These are phyloP conservation scores for Yarrowia yakushimensis DNA, from an alignment of 805 yeast species.

Conservation along the genomic window DNA sequence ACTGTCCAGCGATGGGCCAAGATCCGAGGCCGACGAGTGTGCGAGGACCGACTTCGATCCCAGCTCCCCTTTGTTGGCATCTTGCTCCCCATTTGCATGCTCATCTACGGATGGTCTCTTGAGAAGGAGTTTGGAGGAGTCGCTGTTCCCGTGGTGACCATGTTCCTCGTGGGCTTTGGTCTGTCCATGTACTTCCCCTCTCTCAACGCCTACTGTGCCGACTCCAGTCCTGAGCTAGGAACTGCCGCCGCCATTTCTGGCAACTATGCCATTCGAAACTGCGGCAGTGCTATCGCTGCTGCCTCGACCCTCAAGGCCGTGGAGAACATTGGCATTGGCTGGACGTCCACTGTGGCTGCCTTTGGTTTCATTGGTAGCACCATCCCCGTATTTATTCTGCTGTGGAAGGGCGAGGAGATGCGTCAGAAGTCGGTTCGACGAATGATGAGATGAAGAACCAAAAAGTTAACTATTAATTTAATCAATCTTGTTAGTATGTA, in stretches of 20 bases:
- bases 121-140: conserved; percentile 51
- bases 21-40: conserved; percentile 45
- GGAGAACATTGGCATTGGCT: conserved; percentile 52
- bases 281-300: conserved; percentile 51
- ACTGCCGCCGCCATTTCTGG: conserved; percentile 56
- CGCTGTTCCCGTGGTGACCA: conserved; percentile 50
- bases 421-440: conserved; percentile 7
- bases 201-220: conserved; percentile 56
- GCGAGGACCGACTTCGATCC: conserved; percentile 52
- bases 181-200: conserved; percentile 54
- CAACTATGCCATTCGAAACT: conserved; percentile 49
- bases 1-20: conserved; percentile 43
- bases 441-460: neutral
- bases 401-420: conserved; percentile 25
- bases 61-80: conserved; percentile 43
- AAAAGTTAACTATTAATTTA: neutral
- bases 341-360: conserved; percentile 53
- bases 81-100: conserved; percentile 44
- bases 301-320: conserved; percentile 49
- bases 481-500: neutral
- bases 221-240: conserved; percentile 49
- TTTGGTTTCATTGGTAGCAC: conserved; percentile 35
- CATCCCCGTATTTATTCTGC: conserved; percentile 18
- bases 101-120: conserved; percentile 55
- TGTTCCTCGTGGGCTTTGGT: conserved; percentile 49